Base-by-base conservation (phyloP, 176 grass and related monocot genomes). In the Carex littledalei region DNA sequence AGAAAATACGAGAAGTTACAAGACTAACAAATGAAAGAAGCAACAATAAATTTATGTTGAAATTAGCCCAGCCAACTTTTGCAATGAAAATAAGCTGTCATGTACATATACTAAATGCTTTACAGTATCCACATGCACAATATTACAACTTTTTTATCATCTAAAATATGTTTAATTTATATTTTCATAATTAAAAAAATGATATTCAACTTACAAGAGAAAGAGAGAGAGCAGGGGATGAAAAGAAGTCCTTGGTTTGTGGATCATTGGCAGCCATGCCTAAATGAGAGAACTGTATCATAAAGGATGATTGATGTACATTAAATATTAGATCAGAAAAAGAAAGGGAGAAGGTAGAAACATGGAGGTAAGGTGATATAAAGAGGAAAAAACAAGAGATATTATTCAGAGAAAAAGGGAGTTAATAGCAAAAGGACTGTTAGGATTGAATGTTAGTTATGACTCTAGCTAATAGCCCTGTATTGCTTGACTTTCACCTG, bases 381-480 rank as follows among this genome's bases (percentile, higher is more conserved):
- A 97, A 89, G 89, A 85, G 84, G 75, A 91, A 81, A 87, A 87
- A 86, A 88, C 93, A 90, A 92, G 90, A 84, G 86, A 18, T 88
- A 64, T 90, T 84, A 94, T 85, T 55, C 29, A 79, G 35, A 65
- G 62, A 79, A 78, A 45, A 53, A 65, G 29, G 11, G 74, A 56
- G 78, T 88, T 68, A 87, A 29, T 81, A 45, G 66, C 61, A 57
- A 77, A 74, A 81, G 84, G 90, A 81, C 32, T 87, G 90, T 94
- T 86, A 90, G 90, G 92, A 87, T 91, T 92, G 94, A 97, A 97
- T 87, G 94, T 86, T 91, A 90, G 94, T 90, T 97, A 92, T 82
- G 81, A 83, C 81, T 67, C 62, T 67, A 63, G 24, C 63, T 83
- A 52, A 83, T 83, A 83, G 37, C 79, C 31, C 56, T 81, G 63